Percentiles rank a stretch among this genome's conserved stretches.
Conservation (phyloP, 768 basidiomycete genomes). For the Punctularia strigosozonata region DNA sequence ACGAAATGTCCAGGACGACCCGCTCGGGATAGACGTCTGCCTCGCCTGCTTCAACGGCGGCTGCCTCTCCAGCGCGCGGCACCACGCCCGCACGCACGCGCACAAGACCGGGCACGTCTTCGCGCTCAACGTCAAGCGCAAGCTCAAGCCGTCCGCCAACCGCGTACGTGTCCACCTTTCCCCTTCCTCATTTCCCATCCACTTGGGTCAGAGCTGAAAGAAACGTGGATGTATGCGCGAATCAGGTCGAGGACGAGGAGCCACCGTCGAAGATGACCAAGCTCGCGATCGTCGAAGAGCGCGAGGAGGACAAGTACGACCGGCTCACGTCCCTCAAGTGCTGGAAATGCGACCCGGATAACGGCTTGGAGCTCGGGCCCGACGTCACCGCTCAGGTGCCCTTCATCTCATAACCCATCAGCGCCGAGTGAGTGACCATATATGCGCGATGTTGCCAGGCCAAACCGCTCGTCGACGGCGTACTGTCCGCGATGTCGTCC, state of each 20-base stretch:
- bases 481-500: constrained; percentile 78
- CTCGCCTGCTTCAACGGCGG: constrained; percentile 91
- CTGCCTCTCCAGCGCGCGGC: constrained; percentile 49
- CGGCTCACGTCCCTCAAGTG: constrained; percentile 54
- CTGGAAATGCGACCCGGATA: constrained; percentile 54
- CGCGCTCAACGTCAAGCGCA: constrained; percentile 73
- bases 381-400: constrained; percentile 1
- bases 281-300: constrained; percentile 77
- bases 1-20: constrained; percentile 41
- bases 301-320: constrained; percentile 84
- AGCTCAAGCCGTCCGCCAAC: constrained; percentile 45
- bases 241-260: constrained; percentile 59
- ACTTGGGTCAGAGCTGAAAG: neutral
- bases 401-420: no score
- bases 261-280: constrained; percentile 87
- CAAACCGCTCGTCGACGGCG: constrained; percentile 43
- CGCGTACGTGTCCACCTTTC: constrained; percentile 38
- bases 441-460: constrained; percentile 23
- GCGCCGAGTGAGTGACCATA: no score
- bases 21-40: constrained; percentile 80
- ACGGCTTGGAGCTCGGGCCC: constrained; percentile 31
- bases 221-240: neutral
- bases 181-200: neutral
- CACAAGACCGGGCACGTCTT: constrained; percentile 64
- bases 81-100: constrained; percentile 67